phyloP scores from a whole-genome alignment of 106 monocot genomes.

The Iris macrosiphon region DNA sequence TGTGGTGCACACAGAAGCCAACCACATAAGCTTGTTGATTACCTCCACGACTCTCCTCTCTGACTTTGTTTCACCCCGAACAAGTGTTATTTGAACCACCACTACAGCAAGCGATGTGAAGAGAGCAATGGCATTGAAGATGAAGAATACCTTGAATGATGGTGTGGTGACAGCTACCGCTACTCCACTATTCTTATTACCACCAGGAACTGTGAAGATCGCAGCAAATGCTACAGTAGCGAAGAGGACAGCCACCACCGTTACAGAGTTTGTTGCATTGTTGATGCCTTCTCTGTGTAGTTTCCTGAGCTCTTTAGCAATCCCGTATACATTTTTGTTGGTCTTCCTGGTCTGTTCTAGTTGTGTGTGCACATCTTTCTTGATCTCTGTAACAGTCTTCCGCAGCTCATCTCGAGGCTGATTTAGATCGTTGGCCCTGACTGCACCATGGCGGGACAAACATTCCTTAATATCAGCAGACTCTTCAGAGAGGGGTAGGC shows the following conservation, averaged over 20 bases:
- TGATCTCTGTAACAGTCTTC: conserved; percentile 29
- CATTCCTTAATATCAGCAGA: conserved; percentile 18
- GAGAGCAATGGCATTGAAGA: conserved; percentile 26
- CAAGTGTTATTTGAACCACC: conserved; percentile 34
- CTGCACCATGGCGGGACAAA: conserved; percentile 20
- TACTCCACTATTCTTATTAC: conserved; percentile 1
- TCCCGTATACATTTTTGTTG: conserved; percentile 30
- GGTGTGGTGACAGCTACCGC: conserved; percentile 7
- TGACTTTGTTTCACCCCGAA: conserved; percentile 26
- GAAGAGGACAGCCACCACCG: conserved; percentile 31
- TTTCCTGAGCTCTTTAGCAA: conserved; percentile 33
- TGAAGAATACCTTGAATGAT: conserved; percentile 28
- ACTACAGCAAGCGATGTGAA: conserved; percentile 32
- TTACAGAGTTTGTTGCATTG: conserved; percentile 36
- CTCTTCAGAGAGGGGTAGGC: conserved; percentile 29
- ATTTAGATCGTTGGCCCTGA: conserved; percentile 26
- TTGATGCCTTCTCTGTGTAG: conserved; percentile 33
- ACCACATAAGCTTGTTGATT: conserved; percentile 38
- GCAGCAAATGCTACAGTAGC: conserved; percentile 35
- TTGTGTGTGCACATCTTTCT: conserved; percentile 28
- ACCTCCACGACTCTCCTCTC: conserved; percentile 30
- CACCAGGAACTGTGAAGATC: conserved; percentile 35
- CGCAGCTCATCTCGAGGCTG: conserved; percentile 36
- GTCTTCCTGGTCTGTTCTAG: conserved; percentile 31
- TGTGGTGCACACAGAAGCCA: conserved; percentile 32